Conservation (phyloP, 1,284 basidiomycete species). For the Tylopilus sp. region DNA sequence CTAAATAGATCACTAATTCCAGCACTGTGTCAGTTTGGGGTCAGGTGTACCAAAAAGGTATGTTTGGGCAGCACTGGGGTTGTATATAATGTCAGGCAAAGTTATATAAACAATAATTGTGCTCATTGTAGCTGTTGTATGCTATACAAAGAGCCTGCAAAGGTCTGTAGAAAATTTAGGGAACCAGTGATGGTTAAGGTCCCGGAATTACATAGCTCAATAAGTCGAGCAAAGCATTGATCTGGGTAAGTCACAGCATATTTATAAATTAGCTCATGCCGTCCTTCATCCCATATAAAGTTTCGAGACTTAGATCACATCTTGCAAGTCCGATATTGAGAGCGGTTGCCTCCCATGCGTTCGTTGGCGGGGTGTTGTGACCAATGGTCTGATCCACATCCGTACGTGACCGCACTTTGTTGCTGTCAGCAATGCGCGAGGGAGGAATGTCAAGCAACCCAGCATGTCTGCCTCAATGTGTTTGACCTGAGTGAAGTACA, state of each 20-base stretch:
- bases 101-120: no score
- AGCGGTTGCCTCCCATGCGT: slow-evolving; percentile 30
- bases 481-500: slow-evolving; percentile 54
- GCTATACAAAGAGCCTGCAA: no score
- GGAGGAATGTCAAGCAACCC: slow-evolving; percentile 65
- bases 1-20: no score
- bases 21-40: no score
- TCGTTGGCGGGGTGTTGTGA: slow-evolving; percentile 33
- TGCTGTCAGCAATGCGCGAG: slow-evolving; percentile 71
- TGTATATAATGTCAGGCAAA: no score
- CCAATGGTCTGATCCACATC: slow-evolving; percentile 78
- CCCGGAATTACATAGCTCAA: neutral
- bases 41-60: no score
- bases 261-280: slow-evolving; percentile 20
- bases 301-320: slow-evolving; percentile 19
- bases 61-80: no score
- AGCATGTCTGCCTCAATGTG: slow-evolving; percentile 73
- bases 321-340: slow-evolving; percentile 32
- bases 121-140: no score
- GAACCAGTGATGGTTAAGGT: no score
- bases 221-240: neutral
- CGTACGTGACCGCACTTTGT: slow-evolving; percentile 70
- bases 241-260: slow-evolving; percentile 12
- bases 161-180: no score
- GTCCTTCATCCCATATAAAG: neutral